Base-by-base conservation (phyloP, 2,329 filamentous ascomycete genomes). In the Beauveria sp. region DNA sequence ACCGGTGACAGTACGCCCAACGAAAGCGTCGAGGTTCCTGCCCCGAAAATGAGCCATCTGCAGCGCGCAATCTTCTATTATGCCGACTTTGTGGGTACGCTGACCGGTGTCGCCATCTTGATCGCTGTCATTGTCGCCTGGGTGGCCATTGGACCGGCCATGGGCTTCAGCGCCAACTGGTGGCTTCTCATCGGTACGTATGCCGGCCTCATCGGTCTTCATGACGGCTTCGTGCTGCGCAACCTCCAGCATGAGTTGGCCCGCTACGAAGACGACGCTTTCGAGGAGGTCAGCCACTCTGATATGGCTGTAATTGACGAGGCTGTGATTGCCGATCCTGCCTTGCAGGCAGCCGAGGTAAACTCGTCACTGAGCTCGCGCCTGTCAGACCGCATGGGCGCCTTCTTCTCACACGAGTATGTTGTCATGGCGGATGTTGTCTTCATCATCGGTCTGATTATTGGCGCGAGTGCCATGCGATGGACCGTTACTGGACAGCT, bases 151-250 rank as follows among this genome's bases (percentile, higher is more conserved):
- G 77, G 77, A 1, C 72, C 72, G 4, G 50, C 69, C 4, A 70
- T 79, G 61, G 50, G 70, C 3, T 79, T 76, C 64, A 70, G 73
- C 61, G 66, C 70, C 61, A 79, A 76, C 66, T 80, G 77, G 77
- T 79, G 75, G 73, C 71, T 79, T 0, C 70, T 79, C 18, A 79
- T 79, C 53, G 77, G 77, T 14, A 79, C 77, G 0, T 80, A 79
- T 63, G 76, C 77, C 0, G 77, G 77, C 2, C 70, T 80, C 5
- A 70, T 79, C 51, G 77, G 77, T 2, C 70, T 79, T 55, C 70
- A 75, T 37, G 76, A 79, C 63, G 73, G 75, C 28, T 79, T 79
- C 61, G 71, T 79, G 16, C 70, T 79, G 14, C 74, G 75, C 41
- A 79, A 79, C 58, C 69, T 79, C 14, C 73, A 79, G 55, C 64